Percentiles rank a stretch among this genome's conserved stretches.
These are phyloP conservation scores for Lecanicillium sp. DNA, from an alignment of 2,329 filamentous ascomycete genomes.

Conservation along the genomic window DNA sequence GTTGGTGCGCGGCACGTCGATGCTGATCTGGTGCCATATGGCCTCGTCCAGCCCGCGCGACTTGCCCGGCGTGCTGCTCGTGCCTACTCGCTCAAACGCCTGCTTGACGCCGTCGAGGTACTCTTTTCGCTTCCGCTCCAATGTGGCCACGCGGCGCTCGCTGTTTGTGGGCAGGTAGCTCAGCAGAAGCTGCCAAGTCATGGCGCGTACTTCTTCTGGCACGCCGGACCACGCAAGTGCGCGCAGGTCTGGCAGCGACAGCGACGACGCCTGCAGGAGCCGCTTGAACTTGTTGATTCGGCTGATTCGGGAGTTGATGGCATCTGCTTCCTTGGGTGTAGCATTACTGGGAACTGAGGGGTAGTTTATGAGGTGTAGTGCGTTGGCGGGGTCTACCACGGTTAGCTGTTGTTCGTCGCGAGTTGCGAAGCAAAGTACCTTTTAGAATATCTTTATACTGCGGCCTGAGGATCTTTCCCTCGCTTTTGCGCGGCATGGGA, in stretches of 20 bases:
- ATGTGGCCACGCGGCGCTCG: slow-evolving; percentile 79
- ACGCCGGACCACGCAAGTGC: slow-evolving; percentile 89
- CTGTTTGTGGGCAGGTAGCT: slow-evolving; percentile 97
- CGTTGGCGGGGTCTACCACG: slow-evolving; percentile 71
- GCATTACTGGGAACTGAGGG: slow-evolving; percentile 67
- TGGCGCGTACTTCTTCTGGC: slow-evolving; percentile 89
- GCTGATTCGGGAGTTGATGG: slow-evolving; percentile 78
- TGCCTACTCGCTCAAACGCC: slow-evolving; percentile 61
- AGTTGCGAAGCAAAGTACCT: slow-evolving; percentile 36
- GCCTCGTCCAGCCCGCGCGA: slow-evolving; percentile 78
- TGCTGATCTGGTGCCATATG: slow-evolving; percentile 99
- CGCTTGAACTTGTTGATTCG: slow-evolving; percentile 99
- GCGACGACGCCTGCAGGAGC: slow-evolving; percentile 85
- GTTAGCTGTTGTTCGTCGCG: slow-evolving; percentile 15
- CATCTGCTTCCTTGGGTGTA: slow-evolving; percentile 75
- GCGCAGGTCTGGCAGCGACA: slow-evolving; percentile 77
- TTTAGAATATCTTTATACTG: slow-evolving; percentile 95
- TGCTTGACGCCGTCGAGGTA: slow-evolving; percentile 86
- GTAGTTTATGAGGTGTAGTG: slow-evolving; percentile 89
- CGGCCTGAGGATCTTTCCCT: slow-evolving; percentile 91
- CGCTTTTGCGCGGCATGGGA: slow-evolving; percentile 79
- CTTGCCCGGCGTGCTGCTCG: slow-evolving; percentile 35
- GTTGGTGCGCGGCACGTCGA: slow-evolving; percentile 93
- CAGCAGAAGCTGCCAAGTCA: slow-evolving; percentile 97
- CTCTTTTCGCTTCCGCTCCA: slow-evolving; percentile 93